Evolutionary conservation across 2,329 filamentous ascomycete species (phyloP), one percentile per base, ranked within the genome.

Genomic region (Cytospora chrysosperma): DNA sequence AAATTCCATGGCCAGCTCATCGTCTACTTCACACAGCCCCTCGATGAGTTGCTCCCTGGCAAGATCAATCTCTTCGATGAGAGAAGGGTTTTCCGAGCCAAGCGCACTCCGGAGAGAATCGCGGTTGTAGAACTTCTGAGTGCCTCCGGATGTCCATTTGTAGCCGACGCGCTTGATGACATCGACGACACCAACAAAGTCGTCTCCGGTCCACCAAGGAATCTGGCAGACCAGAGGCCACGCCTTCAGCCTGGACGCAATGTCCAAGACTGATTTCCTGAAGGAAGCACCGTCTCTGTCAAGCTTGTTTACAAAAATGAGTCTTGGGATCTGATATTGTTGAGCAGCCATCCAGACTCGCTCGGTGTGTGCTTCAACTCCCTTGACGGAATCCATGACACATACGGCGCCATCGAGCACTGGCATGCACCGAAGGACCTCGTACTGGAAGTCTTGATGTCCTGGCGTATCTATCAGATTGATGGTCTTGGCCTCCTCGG

Each of bases 401-500:
- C 73, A 74, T 24, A 77, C 71, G 52, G 75, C 75, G 28, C 74
- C 72, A 59, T 69, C 73, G 59, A 74, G 72, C 60, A 70, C 72
- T 7, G 75, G 75, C 67, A 98, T 81, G 34, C 94, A 98, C 15
- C 95, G 87, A 68, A 97, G 85, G 2, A 98, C 95, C 75, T 99
- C 95, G 72, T 98, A 98, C 0, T 94, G 93, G 71, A 99, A 99
- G 74, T 99, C 95, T 26, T 96, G 93, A 73, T 99, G 95, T 1
- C 95, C 95, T 2, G 95, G 95, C 0, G 95, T 98, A 74, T 99
- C 95, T 65, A 99, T 98, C 2, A 97, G 80, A 73, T 97, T 97
- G 75, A 97, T 88, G 6, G 88, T 91, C 73, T 94, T 85, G 76
- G 78, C 78, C 56, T 72, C 70, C 63, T 71, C 73, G 67, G 75